A percentile compares a stretch with the other conserved stretches of the same genome.
Conservation (phyloP, 441 rosid species). For the Arabidopsis lyrata region DNA sequence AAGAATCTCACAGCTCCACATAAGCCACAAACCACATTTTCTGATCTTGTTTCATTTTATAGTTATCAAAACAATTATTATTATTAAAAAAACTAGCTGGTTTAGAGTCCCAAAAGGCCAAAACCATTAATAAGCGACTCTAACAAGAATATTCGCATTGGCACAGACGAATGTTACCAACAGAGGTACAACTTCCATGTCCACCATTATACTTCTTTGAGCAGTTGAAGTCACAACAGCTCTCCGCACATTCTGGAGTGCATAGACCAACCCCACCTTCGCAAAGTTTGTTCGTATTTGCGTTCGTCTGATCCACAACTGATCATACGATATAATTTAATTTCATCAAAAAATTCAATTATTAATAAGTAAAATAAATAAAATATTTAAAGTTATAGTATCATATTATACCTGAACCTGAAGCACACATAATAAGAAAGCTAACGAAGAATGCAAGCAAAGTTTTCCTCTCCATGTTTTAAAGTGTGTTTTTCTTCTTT, state of each 20-base stretch:
- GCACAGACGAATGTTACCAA: constrained; percentile 18
- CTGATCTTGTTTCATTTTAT: background rate
- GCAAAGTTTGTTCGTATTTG: background rate
- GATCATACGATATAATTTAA: too few relatives aligned
- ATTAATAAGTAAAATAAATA: background rate
- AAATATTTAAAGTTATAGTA: too few relatives aligned
- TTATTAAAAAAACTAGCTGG: background rate
- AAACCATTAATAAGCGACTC: background rate
- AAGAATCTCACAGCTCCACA: background rate
- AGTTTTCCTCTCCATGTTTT: background rate
- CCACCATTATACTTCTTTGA: background rate
- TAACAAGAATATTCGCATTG: constrained; percentile 30
- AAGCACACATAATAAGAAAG: background rate
- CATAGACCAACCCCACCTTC: constrained; percentile 17
- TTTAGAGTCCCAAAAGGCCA: background rate
- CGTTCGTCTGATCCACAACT: background rate
- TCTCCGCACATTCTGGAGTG: background rate
- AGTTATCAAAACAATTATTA: background rate
- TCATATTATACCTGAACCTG: background rate
- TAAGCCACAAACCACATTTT: background rate
- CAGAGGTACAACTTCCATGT: constrained; percentile 4
- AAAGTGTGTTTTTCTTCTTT: background rate
- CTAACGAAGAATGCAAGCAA: background rate
- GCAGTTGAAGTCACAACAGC: constrained; percentile 18
- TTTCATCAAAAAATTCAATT: background rate